Evolutionary conservation across 495 filamentous ascomycete genomes (phyloP), one percentile per base, ranked within the genome.

Genomic region (Corynascus novoguineensis): DNA sequence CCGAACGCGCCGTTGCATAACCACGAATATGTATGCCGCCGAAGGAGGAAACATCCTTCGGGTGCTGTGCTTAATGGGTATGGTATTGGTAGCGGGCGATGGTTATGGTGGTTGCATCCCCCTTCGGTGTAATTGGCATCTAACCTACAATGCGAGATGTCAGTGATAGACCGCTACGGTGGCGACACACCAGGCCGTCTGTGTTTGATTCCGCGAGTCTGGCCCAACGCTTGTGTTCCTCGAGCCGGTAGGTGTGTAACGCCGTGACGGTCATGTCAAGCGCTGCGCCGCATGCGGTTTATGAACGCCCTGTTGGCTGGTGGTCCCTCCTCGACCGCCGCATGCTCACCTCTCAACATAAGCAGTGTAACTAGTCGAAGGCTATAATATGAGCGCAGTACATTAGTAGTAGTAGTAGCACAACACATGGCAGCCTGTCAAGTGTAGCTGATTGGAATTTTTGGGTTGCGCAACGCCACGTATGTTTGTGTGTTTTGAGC

Each of bases 21-120:
- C 54, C 42, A 55, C 57, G 53, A 60, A 60, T 52, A 60, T 58
- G 58, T 58, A 58, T 6, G 46, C 40, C 58, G 34, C 57, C 58
- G 50, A 64, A 58, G 32, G 27, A 52, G 57, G 56, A 59, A 60
- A 49, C 41, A 41, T 37, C 52, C 45, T 4, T 42, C 57, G 42
- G 58, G 46, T 56, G 53, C 28, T 45, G 32, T 56, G 53, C 28
- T 45, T 24, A 10, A 10, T 21, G 29, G 22, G 25, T 24, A 34
- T 14, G 21, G 5, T 4, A n/a, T n/a, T n/a, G n/a, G n/a, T n/a
- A n/a, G n/a, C n/a, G n/a, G n/a, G n/a, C n/a, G n/a, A n/a, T 37
- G 21, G 28, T 34, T 10, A 4, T 40, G 17, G 22, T 28, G 37
- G 38, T 21, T 5, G 27, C 10, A 21, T 22, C 8, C 17, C 11